These are phyloP conservation scores for Shiraia bambusicola DNA, from an alignment of 2,329 filamentous ascomycete species.

Conservation along the genomic window DNA sequence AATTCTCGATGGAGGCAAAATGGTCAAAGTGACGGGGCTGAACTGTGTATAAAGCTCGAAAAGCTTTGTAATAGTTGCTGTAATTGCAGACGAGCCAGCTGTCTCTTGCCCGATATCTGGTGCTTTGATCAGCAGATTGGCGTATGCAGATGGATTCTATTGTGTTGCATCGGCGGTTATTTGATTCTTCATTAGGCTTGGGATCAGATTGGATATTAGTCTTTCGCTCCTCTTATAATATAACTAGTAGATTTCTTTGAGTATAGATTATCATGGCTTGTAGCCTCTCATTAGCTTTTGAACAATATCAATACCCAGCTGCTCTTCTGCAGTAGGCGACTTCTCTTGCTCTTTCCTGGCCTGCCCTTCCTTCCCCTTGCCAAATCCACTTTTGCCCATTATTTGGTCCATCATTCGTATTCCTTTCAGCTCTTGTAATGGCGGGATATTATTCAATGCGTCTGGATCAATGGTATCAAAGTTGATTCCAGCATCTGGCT, in stretches of 20 bases:
- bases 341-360: slow-evolving; percentile 5
- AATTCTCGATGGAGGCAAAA: slow-evolving; percentile 9
- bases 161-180: slow-evolving; percentile 9
- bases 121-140: background rate
- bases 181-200: background rate
- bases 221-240: background rate
- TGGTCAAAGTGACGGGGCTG: slow-evolving; percentile 18
- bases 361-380: slow-evolving; percentile 7
- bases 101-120: no score
- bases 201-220: background rate
- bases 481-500: slow-evolving; percentile 43
- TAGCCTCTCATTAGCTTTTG: slow-evolving; percentile 37
- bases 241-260: background rate
- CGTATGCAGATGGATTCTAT: background rate
- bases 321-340: slow-evolving; percentile 27
- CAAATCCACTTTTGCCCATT: slow-evolving; percentile 26
- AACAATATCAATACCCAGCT: slow-evolving; percentile 36
- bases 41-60: slow-evolving; percentile 6
- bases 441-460: slow-evolving; percentile 44
- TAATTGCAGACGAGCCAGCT: no score
- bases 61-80: background rate
- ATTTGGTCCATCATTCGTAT: slow-evolving; percentile 42
- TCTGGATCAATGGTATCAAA: slow-evolving; percentile 42
- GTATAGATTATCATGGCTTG: slow-evolving; percentile 13
- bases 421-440: slow-evolving; percentile 39